Percentiles rank a stretch among this genome's conserved stretches.
Conservation (phyloP, 768 basidiomycete species). For the Boletus insuetus region DNA sequence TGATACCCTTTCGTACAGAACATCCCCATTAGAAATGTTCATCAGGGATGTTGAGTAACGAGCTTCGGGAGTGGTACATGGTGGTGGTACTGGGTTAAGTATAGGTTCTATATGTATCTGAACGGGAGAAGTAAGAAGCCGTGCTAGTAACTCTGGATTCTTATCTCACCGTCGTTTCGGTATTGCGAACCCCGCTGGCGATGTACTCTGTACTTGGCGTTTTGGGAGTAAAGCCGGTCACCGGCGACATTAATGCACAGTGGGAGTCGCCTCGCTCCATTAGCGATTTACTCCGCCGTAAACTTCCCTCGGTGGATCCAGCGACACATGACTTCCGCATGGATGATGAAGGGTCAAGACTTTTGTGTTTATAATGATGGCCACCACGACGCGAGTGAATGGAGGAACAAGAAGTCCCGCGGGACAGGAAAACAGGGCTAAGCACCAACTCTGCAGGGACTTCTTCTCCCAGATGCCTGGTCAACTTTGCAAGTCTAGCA, state of each 20-base stretch:
- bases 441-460: conserved; percentile 37
- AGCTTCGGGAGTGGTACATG: background rate
- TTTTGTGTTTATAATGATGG: conserved; percentile 9
- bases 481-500: conserved; percentile 35
- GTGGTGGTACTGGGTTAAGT: background rate
- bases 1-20: background rate
- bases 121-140: background rate
- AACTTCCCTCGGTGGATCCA: background rate
- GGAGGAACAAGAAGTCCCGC: background rate
- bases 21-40: background rate
- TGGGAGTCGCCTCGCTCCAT: conserved; percentile 4
- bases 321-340: background rate
- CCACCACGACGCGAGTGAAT: background rate
- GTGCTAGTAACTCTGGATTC: background rate
- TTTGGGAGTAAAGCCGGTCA: background rate
- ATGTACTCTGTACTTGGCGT: background rate
- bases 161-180: conserved; percentile 6
- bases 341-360: conserved; percentile 13
- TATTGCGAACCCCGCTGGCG: background rate
- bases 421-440: conserved; percentile 3
- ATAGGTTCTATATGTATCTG: background rate
- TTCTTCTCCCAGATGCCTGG: conserved; percentile 37
- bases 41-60: background rate
- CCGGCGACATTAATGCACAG: background rate
- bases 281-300: conserved; percentile 33